A percentile compares a stretch with the other conserved stretches of the same genome.
phyloP scores from a whole-genome alignment of 2,329 filamentous ascomycete species.

The Pyricularia sp. region DNA sequence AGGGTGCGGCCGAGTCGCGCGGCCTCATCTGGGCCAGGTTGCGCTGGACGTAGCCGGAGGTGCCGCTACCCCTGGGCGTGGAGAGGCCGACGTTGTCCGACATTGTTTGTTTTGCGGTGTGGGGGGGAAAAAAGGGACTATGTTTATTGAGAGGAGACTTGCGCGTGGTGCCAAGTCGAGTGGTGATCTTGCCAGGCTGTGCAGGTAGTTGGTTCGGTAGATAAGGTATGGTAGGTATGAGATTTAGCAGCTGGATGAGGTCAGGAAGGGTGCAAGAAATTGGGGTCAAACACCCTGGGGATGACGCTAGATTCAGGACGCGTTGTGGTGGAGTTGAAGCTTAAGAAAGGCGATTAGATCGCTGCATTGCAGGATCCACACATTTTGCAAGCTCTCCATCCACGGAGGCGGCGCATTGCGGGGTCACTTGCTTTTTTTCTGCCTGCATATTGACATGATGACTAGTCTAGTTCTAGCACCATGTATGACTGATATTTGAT shows the following conservation, averaged over 20 bases:
- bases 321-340: background rate
- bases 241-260: too few species aligned
- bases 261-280: too few species aligned
- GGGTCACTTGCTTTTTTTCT: background rate
- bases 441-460: background rate
- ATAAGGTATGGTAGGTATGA: too few species aligned
- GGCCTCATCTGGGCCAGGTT: conserved; percentile 84
- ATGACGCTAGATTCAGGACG: background rate
- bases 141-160: background rate
- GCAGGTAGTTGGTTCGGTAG: background rate
- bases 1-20: conserved; percentile 71
- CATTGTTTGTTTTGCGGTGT: conserved; percentile 43
- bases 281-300: too few species aligned
- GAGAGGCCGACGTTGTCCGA: conserved; percentile 94
- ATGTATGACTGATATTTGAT: background rate
- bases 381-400: background rate
- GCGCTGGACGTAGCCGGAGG: conserved; percentile 94
- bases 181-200: background rate
- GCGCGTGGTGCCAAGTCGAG: background rate
- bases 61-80: conserved; percentile 89
- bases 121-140: background rate
- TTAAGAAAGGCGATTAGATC: background rate
- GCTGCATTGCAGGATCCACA: background rate
- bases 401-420: background rate
- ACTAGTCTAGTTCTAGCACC: too few species aligned